A percentile compares a stretch with the other conserved stretches of the same genome.
Conservation (phyloP, 371 early-diverging fungal genomes). For the Mortierella sp. region DNA sequence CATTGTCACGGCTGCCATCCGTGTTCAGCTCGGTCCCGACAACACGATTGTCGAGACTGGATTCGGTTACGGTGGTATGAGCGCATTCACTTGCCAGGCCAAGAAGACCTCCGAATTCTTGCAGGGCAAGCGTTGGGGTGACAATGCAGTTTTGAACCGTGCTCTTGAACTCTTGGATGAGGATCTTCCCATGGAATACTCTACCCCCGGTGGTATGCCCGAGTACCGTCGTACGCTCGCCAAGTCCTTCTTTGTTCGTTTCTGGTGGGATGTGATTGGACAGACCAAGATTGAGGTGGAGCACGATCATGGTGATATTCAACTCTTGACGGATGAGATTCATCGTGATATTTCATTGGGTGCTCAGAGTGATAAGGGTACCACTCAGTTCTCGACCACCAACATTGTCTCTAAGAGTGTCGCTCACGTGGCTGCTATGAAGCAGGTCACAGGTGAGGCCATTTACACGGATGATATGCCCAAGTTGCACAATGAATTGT, state of each 20-base stretch:
- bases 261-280: constrained; percentile 65
- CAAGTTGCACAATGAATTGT: constrained; percentile 63
- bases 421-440: constrained; percentile 77
- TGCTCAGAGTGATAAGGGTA: constrained; percentile 55
- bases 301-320: constrained; percentile 48
- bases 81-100: constrained; percentile 66
- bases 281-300: constrained; percentile 36
- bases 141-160: constrained; percentile 54
- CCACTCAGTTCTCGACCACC: constrained; percentile 42
- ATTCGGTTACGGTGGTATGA: constrained; percentile 83
- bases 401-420: constrained; percentile 68
- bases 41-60: constrained; percentile 59
- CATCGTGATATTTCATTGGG: constrained; percentile 59
- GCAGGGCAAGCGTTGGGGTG: constrained; percentile 62
- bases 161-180: constrained; percentile 54
- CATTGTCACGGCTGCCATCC: constrained; percentile 78
- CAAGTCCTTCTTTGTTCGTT: constrained; percentile 74
- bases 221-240: constrained; percentile 77
- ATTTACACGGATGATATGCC: constrained; percentile 84
- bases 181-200: constrained; percentile 67
- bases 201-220: constrained; percentile 82
- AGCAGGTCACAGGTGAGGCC: constrained; percentile 86
- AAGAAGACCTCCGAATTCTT: constrained; percentile 49
- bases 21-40: constrained; percentile 58
- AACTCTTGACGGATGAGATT: constrained; percentile 52